A percentile compares a stretch with the other conserved stretches of the same genome.
Conservation (phyloP, 345 rosid genomes). For the Iberis pinnata region DNA sequence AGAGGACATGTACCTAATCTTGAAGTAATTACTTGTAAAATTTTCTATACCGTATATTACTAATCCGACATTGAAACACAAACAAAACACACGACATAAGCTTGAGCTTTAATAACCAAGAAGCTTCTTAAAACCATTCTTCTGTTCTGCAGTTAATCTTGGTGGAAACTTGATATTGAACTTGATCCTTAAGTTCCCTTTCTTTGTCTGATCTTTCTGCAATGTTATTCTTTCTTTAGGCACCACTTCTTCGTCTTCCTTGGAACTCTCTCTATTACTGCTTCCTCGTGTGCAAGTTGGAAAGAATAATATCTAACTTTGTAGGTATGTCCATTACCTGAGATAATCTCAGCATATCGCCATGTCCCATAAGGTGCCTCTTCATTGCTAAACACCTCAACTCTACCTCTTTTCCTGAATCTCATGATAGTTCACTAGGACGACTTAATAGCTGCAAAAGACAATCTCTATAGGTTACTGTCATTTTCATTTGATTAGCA, state of each 20-base stretch:
- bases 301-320: conserved; percentile 33
- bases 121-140: conserved; percentile 43
- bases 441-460: not conserved
- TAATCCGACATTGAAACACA: not conserved
- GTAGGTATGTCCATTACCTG: too few species aligned
- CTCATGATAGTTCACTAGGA: conserved; percentile 33
- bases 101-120: conserved; percentile 18
- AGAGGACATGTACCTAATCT: conserved; percentile 8
- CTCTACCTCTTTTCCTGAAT: conserved; percentile 49
- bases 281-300: not conserved
- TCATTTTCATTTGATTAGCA: too few species aligned
- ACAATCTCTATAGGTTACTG: not conserved
- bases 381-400: conserved; percentile 49
- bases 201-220: conserved; percentile 48
- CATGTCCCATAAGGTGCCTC: conserved; percentile 46
- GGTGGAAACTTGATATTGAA: conserved; percentile 60
- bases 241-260: conserved; percentile 52
- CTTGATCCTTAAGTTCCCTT: conserved; percentile 52
- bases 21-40: conserved; percentile 5
- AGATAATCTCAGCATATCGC: conserved; percentile 52
- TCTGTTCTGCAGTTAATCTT: conserved; percentile 42
- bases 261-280: conserved; percentile 39
- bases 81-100: conserved; percentile 14
- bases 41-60: conserved; percentile 6
- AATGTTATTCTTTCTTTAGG: conserved; percentile 56